Percentiles rank a stretch among this genome's conserved stretches.
These are phyloP conservation scores for Nannochloropsis granulata DNA, from an alignment of 108 stramenopile genomes.

Conservation along the genomic window DNA sequence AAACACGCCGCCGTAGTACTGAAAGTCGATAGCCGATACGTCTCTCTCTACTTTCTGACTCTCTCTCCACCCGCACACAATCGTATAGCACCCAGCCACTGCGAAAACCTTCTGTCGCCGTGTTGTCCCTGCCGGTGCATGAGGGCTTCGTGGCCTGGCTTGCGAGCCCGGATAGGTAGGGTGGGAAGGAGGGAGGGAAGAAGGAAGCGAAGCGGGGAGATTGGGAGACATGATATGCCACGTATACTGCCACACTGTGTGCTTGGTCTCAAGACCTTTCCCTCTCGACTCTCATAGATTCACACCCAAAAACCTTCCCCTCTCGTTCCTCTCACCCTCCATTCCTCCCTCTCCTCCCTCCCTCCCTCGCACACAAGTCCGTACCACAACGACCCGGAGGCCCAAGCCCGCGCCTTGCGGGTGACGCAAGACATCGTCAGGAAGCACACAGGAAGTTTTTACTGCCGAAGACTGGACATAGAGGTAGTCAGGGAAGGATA, in stretches of 20 bases:
- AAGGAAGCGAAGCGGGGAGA: too few species aligned
- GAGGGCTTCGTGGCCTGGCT: not conserved
- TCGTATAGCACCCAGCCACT: too few species aligned
- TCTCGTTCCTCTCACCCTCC: not conserved
- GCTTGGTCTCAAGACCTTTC: too few species aligned
- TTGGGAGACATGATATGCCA: too few species aligned
- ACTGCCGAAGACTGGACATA: not conserved
- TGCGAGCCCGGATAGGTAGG: not conserved
- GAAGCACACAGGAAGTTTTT: not conserved
- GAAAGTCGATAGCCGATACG: too few species aligned
- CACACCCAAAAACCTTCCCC: too few species aligned
- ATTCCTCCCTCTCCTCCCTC: not conserved
- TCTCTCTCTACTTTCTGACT: too few species aligned
- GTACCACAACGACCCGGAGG: not conserved
- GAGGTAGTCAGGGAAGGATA: not conserved
- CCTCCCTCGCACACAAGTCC: not conserved
- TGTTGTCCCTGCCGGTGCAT: not conserved
- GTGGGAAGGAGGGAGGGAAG: too few species aligned
- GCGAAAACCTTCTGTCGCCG: not conserved
- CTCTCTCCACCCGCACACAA: too few species aligned
- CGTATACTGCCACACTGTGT: too few species aligned
- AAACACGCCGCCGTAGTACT: too few species aligned
- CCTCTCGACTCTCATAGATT: too few species aligned
- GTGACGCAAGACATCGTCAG: not conserved
- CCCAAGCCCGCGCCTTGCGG: not conserved